These are phyloP conservation scores for Afroboletus lepidellus DNA, from an alignment of 1,284 basidiomycete species.

Conservation along the genomic window DNA sequence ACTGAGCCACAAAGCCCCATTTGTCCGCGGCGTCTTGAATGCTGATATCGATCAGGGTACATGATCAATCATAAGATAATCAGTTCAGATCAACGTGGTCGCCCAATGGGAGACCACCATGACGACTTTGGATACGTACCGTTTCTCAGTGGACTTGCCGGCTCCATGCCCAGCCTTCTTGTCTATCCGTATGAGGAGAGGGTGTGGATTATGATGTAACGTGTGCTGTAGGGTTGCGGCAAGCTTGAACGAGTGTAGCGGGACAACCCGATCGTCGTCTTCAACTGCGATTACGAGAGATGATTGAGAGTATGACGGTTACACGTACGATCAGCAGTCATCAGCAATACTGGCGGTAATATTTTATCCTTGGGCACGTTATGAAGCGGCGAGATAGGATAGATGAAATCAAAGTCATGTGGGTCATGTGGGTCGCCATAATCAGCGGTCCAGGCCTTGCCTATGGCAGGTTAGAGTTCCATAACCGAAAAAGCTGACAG, in stretches of 20 bases:
- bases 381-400: conserved; percentile 75
- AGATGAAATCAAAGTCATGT: conserved; percentile 80
- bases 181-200: conserved; percentile 73
- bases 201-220: conserved; percentile 62
- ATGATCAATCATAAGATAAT: conserved; percentile 11
- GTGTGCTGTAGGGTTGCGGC: conserved; percentile 71
- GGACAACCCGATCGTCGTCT: conserved; percentile 84
- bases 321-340: conserved; percentile 75
- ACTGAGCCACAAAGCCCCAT: conserved; percentile 72
- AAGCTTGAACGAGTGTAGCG: conserved; percentile 79
- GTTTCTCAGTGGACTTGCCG: conserved; percentile 75
- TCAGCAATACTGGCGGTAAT: conserved; percentile 66
- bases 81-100: neutral
- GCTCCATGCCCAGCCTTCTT: conserved; percentile 80
- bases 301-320: neutral
- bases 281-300: conserved; percentile 5
- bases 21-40: conserved; percentile 75
- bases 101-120: neutral
- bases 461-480: conserved; percentile 32
- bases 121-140: conserved; percentile 36
- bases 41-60: conserved; percentile 36
- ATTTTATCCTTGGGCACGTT: conserved; percentile 61
- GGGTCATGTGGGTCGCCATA: conserved; percentile 78
- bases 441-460: conserved; percentile 78
- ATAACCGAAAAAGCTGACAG: neutral